A percentile compares a stretch with the other conserved stretches of the same genome.
Conservation (phyloP, 176 grass and related monocot genomes). For the Oryza meridionalis region DNA sequence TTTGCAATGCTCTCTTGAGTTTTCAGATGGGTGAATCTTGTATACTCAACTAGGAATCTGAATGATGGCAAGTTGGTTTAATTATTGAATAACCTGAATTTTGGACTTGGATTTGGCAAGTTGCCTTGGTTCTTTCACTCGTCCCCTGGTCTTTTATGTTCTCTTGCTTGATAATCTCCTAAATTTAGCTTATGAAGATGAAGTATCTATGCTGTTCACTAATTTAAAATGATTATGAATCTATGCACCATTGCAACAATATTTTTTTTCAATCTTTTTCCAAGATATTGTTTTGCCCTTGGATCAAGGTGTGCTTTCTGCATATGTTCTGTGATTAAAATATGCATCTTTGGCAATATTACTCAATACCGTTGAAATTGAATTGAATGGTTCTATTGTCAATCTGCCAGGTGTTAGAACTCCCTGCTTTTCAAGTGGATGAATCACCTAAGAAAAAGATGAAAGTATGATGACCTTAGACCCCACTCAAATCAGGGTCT, state of each 20-base stretch:
- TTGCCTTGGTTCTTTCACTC: not conserved
- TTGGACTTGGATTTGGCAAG: not conserved
- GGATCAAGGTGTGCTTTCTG: slow-evolving; percentile 24
- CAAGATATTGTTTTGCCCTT: not conserved
- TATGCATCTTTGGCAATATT: too few species aligned
- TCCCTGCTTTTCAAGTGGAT: slow-evolving; percentile 34
- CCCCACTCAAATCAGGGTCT: slow-evolving; percentile 34
- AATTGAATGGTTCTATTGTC: slow-evolving; percentile 10
- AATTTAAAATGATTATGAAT: not conserved
- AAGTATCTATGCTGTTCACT: slow-evolving; percentile 9
- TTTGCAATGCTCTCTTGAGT: not conserved
- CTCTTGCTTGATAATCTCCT: not conserved
- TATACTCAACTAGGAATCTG: not conserved
- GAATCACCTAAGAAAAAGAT: slow-evolving; percentile 37
- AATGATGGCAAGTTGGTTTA: slow-evolving; percentile 2
- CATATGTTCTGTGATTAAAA: slow-evolving; percentile 1
- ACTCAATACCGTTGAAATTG: not conserved
- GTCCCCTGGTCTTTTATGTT: slow-evolving; percentile 12
- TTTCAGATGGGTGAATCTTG: slow-evolving; percentile 7
- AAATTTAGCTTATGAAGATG: slow-evolving; percentile 1
- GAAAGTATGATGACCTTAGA: slow-evolving; percentile 35
- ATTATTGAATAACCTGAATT: not conserved
- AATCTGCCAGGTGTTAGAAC: slow-evolving; percentile 36
- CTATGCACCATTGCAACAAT: not conserved
- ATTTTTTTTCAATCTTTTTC: not conserved